Conservation (phyloP, 1,139 yeast genomes). For the Pichia cactophila region DNA sequence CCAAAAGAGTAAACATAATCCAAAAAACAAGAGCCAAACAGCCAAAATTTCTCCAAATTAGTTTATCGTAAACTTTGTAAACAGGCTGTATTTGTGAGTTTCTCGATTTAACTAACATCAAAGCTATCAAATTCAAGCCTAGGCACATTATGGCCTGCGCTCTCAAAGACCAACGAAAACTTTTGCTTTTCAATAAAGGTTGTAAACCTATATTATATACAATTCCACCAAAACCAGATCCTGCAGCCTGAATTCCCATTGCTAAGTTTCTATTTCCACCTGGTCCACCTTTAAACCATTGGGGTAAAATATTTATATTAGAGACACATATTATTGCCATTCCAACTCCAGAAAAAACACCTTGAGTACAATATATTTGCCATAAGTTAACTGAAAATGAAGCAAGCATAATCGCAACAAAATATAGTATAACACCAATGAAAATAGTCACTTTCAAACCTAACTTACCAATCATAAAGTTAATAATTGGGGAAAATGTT, state of each 20-base stretch:
- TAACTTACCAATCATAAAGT: conserved; percentile 35
- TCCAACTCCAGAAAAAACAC: conserved; percentile 49
- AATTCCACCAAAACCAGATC: conserved; percentile 64
- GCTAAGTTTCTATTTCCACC: conserved; percentile 49
- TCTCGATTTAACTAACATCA: conserved; percentile 23
- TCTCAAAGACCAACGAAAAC: conserved; percentile 54
- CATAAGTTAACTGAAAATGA: conserved; percentile 43
- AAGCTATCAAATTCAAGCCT: conserved; percentile 33
- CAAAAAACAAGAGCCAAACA: conserved; percentile 31
- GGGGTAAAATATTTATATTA: conserved; percentile 47
- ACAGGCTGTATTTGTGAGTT: conserved; percentile 30
- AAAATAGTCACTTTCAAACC: conserved; percentile 35
- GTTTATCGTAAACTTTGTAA: conserved; percentile 32
- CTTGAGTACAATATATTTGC: conserved; percentile 48
- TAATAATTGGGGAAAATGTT: conserved; percentile 38
- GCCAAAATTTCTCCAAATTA: conserved; percentile 29
- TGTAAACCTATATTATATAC: conserved; percentile 44
- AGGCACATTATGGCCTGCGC: conserved; percentile 43
- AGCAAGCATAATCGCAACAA: conserved; percentile 46
- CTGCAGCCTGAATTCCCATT: conserved; percentile 52
- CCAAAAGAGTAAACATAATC: conserved; percentile 36
- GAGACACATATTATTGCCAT: conserved; percentile 47
- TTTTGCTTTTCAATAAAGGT: conserved; percentile 40
- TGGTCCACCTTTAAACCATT: conserved; percentile 43
- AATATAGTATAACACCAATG: conserved; percentile 39